Percentiles rank a stretch among this genome's conserved stretches.
Evolutionary conservation across 2,329 filamentous ascomycete genomes (phyloP).

Genomic region (Plectosphaerella cucumerina): DNA sequence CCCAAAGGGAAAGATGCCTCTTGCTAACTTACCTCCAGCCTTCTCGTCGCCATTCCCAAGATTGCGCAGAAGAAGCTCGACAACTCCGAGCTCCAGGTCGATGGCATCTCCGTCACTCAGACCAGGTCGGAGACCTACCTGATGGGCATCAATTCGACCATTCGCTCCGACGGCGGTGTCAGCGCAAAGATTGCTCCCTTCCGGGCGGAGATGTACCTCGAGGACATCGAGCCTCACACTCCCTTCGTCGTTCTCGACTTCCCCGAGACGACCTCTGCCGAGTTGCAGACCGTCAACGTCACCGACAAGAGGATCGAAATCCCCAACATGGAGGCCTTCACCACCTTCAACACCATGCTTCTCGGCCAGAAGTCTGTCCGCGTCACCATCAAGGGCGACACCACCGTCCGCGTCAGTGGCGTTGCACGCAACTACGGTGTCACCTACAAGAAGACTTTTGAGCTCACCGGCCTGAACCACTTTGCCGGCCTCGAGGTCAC

Average conservation of each 20-base stretch:
- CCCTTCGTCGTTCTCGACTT: constrained; percentile 49
- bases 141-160: constrained; percentile 53
- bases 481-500: constrained; percentile 52
- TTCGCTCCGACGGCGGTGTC: constrained; percentile 46
- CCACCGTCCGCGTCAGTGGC: constrained; percentile 45
- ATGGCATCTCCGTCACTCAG: constrained; percentile 45
- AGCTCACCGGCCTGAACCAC: constrained; percentile 46
- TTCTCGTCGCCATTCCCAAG: constrained; percentile 52
- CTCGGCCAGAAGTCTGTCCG: constrained; percentile 45
- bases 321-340: constrained; percentile 42
- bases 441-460: constrained; percentile 52
- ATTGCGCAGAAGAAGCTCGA: constrained; percentile 55
- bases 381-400: constrained; percentile 48
- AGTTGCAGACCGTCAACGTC: constrained; percentile 43
- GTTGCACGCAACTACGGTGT: constrained; percentile 44
- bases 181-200: constrained; percentile 49
- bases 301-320: constrained; percentile 45
- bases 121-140: constrained; percentile 38
- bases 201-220: constrained; percentile 50
- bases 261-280: constrained; percentile 44
- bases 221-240: constrained; percentile 39
- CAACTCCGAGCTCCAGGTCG: constrained; percentile 45
- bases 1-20: neutral
- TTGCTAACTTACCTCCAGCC: constrained; percentile 28
- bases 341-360: constrained; percentile 51